Evolutionary conservation across 106 monocot genomes (phyloP).

Genomic region (Cymbidium sinense): DNA sequence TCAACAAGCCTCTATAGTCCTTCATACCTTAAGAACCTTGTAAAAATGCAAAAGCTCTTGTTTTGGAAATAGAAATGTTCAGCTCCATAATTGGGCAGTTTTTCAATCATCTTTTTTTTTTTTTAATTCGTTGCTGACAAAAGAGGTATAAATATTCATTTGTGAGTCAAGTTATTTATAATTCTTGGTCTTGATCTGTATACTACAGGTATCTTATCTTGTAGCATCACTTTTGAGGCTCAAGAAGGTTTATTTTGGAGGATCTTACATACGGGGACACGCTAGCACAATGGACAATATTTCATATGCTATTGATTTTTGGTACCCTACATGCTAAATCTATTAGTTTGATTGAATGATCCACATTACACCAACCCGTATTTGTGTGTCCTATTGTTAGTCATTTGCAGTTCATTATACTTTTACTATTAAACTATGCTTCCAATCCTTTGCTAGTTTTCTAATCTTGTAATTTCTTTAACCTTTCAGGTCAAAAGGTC

Average conservation of each 20-base stretch:
- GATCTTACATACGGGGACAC: slow-evolving; percentile 75
- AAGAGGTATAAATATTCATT: neutral
- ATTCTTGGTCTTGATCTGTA: neutral
- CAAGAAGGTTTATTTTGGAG: slow-evolving; percentile 61
- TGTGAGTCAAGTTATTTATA: neutral
- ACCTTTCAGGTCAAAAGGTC: slow-evolving; percentile 60
- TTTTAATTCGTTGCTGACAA: neutral
- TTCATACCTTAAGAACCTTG: neutral
- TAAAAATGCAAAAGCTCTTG: neutral
- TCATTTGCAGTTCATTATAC: neutral
- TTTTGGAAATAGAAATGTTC: neutral
- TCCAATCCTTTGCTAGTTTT: neutral
- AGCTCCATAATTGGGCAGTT: neutral
- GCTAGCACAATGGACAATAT: slow-evolving; percentile 69
- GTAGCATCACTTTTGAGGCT: slow-evolving; percentile 56
- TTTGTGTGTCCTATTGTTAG: neutral
- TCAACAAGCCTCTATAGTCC: neutral
- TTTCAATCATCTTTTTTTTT: neutral
- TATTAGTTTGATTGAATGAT: neutral
- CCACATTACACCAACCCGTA: neutral
- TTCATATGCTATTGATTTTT: slow-evolving; percentile 73
- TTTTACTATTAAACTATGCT: neutral
- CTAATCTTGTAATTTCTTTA: neutral
- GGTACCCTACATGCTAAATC: slow-evolving; percentile 25
- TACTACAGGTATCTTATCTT: slow-evolving; percentile 45